A percentile compares a stretch with the other conserved stretches of the same genome.
These are phyloP conservation scores for Odontarrhena argentea DNA, from an alignment of 345 rosid genomes.

Conservation along the genomic window DNA sequence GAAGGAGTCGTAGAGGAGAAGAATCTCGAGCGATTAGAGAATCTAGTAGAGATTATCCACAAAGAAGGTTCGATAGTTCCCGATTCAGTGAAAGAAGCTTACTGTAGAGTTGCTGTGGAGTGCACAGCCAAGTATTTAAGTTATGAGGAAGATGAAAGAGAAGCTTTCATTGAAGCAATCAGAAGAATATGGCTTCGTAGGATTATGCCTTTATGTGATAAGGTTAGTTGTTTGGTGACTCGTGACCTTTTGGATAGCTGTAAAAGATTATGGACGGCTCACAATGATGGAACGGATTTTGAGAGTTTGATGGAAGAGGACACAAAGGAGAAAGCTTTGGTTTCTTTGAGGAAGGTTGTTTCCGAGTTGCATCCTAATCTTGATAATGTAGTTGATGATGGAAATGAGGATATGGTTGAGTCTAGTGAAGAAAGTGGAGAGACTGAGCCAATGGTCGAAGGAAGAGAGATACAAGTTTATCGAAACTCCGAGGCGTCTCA, in stretches of 20 bases:
- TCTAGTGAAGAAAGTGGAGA: constrained; percentile 29
- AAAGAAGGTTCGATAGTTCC: constrained; percentile 39
- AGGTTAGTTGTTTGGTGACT: constrained; percentile 50
- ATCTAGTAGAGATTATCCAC: constrained; percentile 46
- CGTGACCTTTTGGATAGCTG: constrained; percentile 43
- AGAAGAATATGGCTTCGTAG: constrained; percentile 54
- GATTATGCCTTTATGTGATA: constrained; percentile 36
- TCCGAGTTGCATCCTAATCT: constrained; percentile 25
- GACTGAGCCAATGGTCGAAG: constrained; percentile 32
- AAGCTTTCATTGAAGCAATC: constrained; percentile 29
- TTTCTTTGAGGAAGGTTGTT: constrained; percentile 34
- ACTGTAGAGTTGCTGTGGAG: constrained; percentile 57
- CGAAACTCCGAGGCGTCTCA: constrained; percentile 5
- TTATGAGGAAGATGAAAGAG: constrained; percentile 21
- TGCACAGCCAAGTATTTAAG: constrained; percentile 53
- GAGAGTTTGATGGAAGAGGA: constrained; percentile 41
- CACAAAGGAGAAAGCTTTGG: constrained; percentile 48
- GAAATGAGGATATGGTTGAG: constrained; percentile 19
- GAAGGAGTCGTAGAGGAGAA: constrained; percentile 44
- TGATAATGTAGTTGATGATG: background rate
- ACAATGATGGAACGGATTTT: constrained; percentile 41
- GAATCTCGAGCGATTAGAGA: constrained; percentile 52
- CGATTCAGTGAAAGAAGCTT: constrained; percentile 57
- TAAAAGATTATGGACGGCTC: constrained; percentile 49
- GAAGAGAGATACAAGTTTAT: background rate